phyloP scores from a whole-genome alignment of 306 rosid genomes.

The Acacia crassicarpa region DNA sequence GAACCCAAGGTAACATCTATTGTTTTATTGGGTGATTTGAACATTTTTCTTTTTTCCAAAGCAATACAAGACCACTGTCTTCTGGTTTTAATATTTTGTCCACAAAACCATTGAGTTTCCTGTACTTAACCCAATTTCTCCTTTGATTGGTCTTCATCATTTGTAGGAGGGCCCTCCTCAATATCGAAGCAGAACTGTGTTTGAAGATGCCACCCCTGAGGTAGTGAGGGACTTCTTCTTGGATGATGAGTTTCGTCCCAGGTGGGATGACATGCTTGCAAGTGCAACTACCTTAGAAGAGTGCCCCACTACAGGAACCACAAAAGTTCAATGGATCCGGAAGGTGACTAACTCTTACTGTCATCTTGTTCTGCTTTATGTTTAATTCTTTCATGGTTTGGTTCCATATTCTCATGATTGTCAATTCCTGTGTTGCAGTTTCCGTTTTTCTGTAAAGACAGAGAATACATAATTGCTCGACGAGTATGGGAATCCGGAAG shows the following conservation, averaged over 20 bases:
- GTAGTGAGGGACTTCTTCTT: conserved; percentile 61
- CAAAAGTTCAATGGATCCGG: conserved; percentile 60
- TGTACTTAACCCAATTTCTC: neutral
- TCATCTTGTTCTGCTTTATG: neutral
- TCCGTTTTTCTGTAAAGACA: conserved; percentile 71
- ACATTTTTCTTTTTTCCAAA: neutral
- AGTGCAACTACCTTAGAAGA: conserved; percentile 49
- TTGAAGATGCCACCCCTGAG: conserved; percentile 72
- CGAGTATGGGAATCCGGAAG: conserved; percentile 69
- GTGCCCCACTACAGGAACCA: conserved; percentile 61
- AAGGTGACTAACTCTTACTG: conserved; percentile 34
- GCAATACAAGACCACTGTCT: neutral
- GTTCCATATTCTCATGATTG: conserved; percentile 29
- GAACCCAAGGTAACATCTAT: conserved; percentile 51
- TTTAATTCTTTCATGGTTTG: neutral
- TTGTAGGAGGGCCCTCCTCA: conserved; percentile 61
- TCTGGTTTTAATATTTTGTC: neutral
- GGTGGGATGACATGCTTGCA: conserved; percentile 60
- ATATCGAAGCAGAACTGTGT: conserved; percentile 55
- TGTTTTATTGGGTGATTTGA: neutral
- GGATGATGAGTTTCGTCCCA: conserved; percentile 59
- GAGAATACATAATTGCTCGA: conserved; percentile 69
- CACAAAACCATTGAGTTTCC: neutral
- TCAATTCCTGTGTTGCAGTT: conserved; percentile 52
- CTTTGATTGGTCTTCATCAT: neutral